Base-by-base conservation (phyloP, 1,284 basidiomycete species). In the Fomitopsis schrenkii region DNA sequence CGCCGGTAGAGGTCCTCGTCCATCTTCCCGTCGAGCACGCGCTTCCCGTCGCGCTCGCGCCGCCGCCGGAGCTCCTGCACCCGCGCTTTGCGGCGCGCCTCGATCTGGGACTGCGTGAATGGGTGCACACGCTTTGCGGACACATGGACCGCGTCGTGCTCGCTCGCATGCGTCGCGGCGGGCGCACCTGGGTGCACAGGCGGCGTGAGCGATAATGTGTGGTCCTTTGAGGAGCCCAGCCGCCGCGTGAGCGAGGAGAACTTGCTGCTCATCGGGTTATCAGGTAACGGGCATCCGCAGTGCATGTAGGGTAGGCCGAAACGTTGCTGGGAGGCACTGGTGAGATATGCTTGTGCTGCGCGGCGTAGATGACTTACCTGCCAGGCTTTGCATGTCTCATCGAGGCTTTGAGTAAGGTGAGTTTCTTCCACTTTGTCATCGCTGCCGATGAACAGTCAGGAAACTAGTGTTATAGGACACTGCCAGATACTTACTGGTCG, bases 131-230 rank as follows among this genome's bases (percentile, higher is more conserved):
- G 33, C 8, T n/a, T 30, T 26, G 35, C 35, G 35, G 22, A 10
- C 26, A 66, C 60, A 14, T 67, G 61, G 8, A 73, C 56, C 2
- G 67, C 67, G 53, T 76, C 72, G 60, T 78, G 77, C 28, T 72
- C 64, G 45, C 77, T 79, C 3, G 77, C 76, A 58, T 78, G 77
- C 15, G 77, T 77, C 17, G 74, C 77, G 15, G 71, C 71, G 56
- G 72, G 66, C 14, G 68, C 64, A 35, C 65, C 66, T 9, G 64
- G 61, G 53, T 73, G 35, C 7, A 12, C 10, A 12, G 35, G 74
- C 36, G 71, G 71, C 0, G 74, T 73, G 10, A 76, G 72, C 15
- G 58, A 52, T 36, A 64, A 50, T 59, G 69, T 41, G 15, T 12
- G 8, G n/a, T 44, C 15, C n/a, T 38, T 33, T 26, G 58, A 26